Evolutionary conservation across 345 rosid genomes (phyloP).

Genomic region (Arabis hirsuta): DNA sequence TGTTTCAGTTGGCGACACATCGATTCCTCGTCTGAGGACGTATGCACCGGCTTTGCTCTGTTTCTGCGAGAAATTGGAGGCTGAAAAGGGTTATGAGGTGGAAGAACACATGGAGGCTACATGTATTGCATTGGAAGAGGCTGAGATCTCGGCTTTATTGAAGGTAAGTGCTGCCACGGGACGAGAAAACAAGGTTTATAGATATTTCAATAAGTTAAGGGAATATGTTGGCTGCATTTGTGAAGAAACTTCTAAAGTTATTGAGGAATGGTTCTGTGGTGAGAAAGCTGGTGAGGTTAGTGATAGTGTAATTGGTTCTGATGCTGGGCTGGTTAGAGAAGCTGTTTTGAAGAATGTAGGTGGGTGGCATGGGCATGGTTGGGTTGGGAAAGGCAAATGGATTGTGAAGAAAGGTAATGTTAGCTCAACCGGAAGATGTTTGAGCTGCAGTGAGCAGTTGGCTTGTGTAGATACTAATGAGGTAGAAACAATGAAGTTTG

Average conservation of each 20-base stretch:
- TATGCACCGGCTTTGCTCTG: slow-evolving; percentile 74
- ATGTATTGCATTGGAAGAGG: slow-evolving; percentile 68
- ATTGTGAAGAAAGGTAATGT: slow-evolving; percentile 58
- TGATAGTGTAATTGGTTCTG: slow-evolving; percentile 36
- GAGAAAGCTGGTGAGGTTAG: slow-evolving; percentile 46
- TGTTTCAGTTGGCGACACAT: slow-evolving; percentile 47
- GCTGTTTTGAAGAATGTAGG: slow-evolving; percentile 70
- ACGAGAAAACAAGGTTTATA: slow-evolving; percentile 60
- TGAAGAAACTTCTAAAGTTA: slow-evolving; percentile 56
- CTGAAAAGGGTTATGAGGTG: slow-evolving; percentile 75
- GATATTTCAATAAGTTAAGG: slow-evolving; percentile 78
- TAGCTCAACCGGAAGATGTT: slow-evolving; percentile 58
- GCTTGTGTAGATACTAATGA: slow-evolving; percentile 75
- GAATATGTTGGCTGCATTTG: slow-evolving; percentile 60
- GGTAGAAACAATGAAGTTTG: slow-evolving; percentile 68
- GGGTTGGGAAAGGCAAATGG: slow-evolving; percentile 86
- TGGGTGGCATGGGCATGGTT: slow-evolving; percentile 95
- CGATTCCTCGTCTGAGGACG: slow-evolving; percentile 70
- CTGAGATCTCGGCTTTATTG: slow-evolving; percentile 67
- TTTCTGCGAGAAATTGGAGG: slow-evolving; percentile 69
- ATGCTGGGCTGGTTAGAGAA: slow-evolving; percentile 47
- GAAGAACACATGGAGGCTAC: slow-evolving; percentile 66
- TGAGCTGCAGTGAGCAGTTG: slow-evolving; percentile 64
- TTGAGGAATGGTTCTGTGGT: slow-evolving; percentile 69
- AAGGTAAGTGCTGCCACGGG: slow-evolving; percentile 68